Evolutionary conservation across 2,329 filamentous ascomycete genomes (phyloP), one percentile per base, ranked within the genome.

Genomic region (Aspergillus quadrilineatus): DNA sequence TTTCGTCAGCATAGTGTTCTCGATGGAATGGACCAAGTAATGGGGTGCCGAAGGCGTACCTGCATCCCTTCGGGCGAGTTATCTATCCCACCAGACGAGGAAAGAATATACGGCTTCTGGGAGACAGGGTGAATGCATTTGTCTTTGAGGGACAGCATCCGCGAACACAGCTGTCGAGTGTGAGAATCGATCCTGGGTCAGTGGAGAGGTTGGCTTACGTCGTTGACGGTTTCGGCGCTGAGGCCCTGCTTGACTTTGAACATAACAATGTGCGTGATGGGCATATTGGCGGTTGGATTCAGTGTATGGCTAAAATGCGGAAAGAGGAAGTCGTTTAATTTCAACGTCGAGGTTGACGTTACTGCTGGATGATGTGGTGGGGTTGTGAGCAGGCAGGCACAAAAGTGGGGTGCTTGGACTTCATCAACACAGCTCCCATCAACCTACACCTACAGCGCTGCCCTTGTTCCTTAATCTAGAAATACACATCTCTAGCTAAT

Each of bases 241-340:
- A 77, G 69, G 0, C 75, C 73, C 1, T 81, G 69, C 65, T 86
- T 85, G 76, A 88, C 88, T 58, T 84, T 78, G 65, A 89, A 86
- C 17, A 89, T 75, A 2, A 89, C 86, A 50, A 89, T 80, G 68
- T 90, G 88, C 17, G 83, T 75, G 62, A 89, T 79, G 26, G 26
- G 4, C 56, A 55, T 58, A 5, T 34, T 53, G 50, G 15, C 39
- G 39, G 17, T 17, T 42, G 8, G 12, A 5, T 14, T 37, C 14
- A 14, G 12, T 22, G 34, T 37, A 37, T 37, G 34, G 10, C 1
- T 34, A 8, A 3, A 14, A 14, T 12, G 34, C 5, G 14, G 34
- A 37, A 14, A 14, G 9, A 37, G 34, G 34, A 37, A 37, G 34
- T 12, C 5, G 34, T 14, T 37, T 5, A 4, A 12, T 34, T 37